Base-by-base conservation (phyloP, 768 basidiomycete species). In the Lactifluus subvellereus region DNA sequence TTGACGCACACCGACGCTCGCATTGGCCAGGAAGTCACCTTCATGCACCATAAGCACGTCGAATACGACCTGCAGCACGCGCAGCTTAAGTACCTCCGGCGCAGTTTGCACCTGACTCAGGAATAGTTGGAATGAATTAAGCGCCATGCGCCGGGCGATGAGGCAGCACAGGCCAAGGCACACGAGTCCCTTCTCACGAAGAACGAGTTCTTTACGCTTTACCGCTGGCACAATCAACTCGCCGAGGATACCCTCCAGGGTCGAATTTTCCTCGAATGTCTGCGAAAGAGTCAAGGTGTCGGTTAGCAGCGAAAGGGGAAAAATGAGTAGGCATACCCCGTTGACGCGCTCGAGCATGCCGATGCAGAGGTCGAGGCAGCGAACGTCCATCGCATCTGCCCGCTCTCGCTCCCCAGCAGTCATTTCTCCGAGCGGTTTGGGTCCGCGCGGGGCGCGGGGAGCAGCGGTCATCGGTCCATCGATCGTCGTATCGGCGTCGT, bases 161-260 rank as follows among this genome's bases (percentile, higher is more conserved):
- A 94, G 82, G 69, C 88, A 93, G 71, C 91, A 93, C 14, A 95
- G 76, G 1, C 92, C 93, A 1, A 97, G 77, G 62, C 85, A 84
- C 60, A 90, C 77, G 11, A 94, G 78, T 1, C 92, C 92, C 72
- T 88, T 86, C 72, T 93, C 89, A 45, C 91, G 81, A 69, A 95
- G 79, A 0, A 81, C 78, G 6, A 90, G 79, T 68, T 96, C 93
- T 74, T 95, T 95, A 57, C 91, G 84, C 70, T 88, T 86, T 49
- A 98, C 91, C 5, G 91, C 85, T 2, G 96, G 96, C 37, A 97
- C 84, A 69, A 98, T 92, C 18, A 99, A 77, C 68, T 98, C 93
- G 10, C 90, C 78, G 72, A 84, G 71, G 22, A 80, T 73, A 32
- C 90, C 88, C 62, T 85, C 83, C 61, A 89, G 73, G 4, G 83